Base-by-base conservation (phyloP, 1,139 yeast genomes). In the Candida mesenterica region DNA sequence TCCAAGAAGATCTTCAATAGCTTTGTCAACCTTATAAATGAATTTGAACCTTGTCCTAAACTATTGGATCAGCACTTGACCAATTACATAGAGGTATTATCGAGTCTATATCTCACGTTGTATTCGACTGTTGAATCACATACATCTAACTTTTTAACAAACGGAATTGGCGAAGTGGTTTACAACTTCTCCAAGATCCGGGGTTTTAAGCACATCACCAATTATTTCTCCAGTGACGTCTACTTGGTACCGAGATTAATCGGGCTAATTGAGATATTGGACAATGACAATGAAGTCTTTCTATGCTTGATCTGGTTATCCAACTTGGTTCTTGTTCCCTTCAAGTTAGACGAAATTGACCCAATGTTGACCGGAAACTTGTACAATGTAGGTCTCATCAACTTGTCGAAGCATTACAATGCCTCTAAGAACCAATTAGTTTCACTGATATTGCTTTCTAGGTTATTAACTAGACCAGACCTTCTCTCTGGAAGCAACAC, bases 291-390 rank as follows among this genome's bases (percentile, higher is more conserved):
- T 44, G 75, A 75, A 33, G 54, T 68, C 8, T 86, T 77, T 46
- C 56, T 81, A 3, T 55, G 80, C 30, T 58, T 88, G n/a, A 61
- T 85, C 5, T 89, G 96, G 96, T 62, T 87, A 12, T 72, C 84
- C 1, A 77, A 82, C 19, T 60, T 88, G 14, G 74, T 79, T 0
- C 59, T 85, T 24, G 79, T 81, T 0, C 97, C 97, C 0, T 89
- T 89, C 51, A 69, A 74, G 3, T 62, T 89, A 29, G 59, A 55
- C 1, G 51, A 61, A 0, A 61, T 82, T 30, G 62, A 62, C 10
- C 43, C 47, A 0, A 53, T 57, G 4, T 44, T 77, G 9, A 61
- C 69, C 2, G 36, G 44, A 0, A 36, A 57, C 5, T 48, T 85
- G 0, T 68, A 62, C 37, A 33, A 47, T 0, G 44, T 70, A 6